Evolutionary conservation across 257 asterid species (phyloP).

Genomic region (Verbena officinalis): DNA sequence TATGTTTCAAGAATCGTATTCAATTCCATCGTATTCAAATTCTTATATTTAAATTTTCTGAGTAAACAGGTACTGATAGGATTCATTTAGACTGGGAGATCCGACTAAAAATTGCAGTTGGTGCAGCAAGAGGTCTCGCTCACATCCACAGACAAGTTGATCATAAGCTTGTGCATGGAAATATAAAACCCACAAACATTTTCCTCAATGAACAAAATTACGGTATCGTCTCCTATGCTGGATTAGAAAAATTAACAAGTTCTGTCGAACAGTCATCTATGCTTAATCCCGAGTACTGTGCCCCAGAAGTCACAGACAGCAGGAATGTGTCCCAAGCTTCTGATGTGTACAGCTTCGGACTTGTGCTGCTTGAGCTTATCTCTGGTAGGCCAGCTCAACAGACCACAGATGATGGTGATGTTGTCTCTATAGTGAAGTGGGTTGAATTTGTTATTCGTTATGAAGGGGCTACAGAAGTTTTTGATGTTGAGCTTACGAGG

Average conservation of each 20-base stretch:
- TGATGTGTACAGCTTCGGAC: conserved; percentile 48
- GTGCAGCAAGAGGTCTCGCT: conserved; percentile 41
- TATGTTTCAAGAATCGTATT: neutral
- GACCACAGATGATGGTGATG: conserved; percentile 1
- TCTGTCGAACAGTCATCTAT: neutral
- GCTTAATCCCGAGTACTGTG: conserved; percentile 11
- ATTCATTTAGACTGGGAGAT: conserved; percentile 33
- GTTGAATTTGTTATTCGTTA: neutral
- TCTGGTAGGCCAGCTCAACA: conserved; percentile 4
- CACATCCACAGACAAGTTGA: conserved; percentile 39
- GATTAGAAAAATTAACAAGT: conserved; percentile 17
- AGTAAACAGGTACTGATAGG: conserved; percentile 7
- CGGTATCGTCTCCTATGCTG: conserved; percentile 32
- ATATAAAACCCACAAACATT: conserved; percentile 41
- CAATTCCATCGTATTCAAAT: neutral
- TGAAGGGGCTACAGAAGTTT: no score
- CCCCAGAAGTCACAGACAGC: conserved; percentile 36
- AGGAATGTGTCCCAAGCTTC: conserved; percentile 30
- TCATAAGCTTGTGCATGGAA: conserved; percentile 38
- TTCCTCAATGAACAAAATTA: conserved; percentile 24
- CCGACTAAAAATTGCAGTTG: conserved; percentile 35
- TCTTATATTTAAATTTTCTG: conserved; percentile 24
- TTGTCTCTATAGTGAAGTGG: conserved; percentile 14
- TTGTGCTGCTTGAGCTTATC: conserved; percentile 36
- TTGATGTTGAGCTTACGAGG: conserved; percentile 15